These are phyloP conservation scores for Talaromyces marneffei DNA, from an alignment of 2,329 filamentous ascomycete species.

Conservation along the genomic window DNA sequence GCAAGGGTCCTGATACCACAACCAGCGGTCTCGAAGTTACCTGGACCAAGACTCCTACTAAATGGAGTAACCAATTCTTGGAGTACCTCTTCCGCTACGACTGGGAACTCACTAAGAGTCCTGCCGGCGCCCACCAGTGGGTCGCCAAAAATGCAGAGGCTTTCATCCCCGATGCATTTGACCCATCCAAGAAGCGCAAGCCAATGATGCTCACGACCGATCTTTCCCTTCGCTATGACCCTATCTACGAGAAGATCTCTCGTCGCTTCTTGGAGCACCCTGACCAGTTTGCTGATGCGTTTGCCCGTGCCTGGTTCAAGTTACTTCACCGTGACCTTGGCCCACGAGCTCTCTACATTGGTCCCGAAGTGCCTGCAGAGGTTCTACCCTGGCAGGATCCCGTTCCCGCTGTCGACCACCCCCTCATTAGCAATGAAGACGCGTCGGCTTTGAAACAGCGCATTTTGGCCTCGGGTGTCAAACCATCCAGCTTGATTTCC, in stretches of 20 bases:
- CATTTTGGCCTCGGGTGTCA: conserved; percentile 59
- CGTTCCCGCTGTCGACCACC: conserved; percentile 55
- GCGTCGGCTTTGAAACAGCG: conserved; percentile 61
- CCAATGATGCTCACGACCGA: conserved; percentile 75
- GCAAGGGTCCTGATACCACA: conserved; percentile 67
- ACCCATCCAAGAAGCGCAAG: conserved; percentile 63
- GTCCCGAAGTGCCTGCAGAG: conserved; percentile 67
- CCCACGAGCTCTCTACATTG: conserved; percentile 63
- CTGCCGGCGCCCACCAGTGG: conserved; percentile 72
- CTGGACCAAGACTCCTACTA: conserved; percentile 69
- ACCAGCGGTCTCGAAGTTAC: conserved; percentile 72
- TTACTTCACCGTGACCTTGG: conserved; percentile 75
- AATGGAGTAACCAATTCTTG: conserved; percentile 71
- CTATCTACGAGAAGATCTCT: conserved; percentile 69
- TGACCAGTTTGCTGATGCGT: conserved; percentile 62
- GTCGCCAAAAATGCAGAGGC: conserved; percentile 62
- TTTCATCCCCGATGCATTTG: conserved; percentile 66
- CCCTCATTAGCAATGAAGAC: conserved; percentile 58
- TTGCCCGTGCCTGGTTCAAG: conserved; percentile 76
- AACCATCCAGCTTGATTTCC: conserved; percentile 56
- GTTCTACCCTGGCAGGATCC: conserved; percentile 70
- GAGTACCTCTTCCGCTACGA: conserved; percentile 73
- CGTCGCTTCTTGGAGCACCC: conserved; percentile 64
- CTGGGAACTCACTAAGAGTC: conserved; percentile 70
- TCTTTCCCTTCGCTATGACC: conserved; percentile 65